A percentile compares a stretch with the other conserved stretches of the same genome.
These are phyloP conservation scores for Crepidotus variabilis DNA, from an alignment of 768 basidiomycete genomes.

Conservation along the genomic window DNA sequence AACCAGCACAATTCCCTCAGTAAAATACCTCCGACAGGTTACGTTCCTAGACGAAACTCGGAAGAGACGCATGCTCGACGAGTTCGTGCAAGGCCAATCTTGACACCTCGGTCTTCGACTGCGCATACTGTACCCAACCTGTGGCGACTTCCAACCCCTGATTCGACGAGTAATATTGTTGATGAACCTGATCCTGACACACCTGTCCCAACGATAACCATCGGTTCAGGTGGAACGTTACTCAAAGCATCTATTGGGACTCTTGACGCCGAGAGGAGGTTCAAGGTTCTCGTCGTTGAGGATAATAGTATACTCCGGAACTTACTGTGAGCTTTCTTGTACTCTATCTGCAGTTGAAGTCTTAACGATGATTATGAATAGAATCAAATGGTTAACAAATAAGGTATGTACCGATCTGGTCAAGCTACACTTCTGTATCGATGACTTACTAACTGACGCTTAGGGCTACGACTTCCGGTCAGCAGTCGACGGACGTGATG, in stretches of 20 bases:
- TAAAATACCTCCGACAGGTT: not conserved
- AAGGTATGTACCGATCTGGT: constrained; percentile 33
- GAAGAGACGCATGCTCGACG: constrained; percentile 34
- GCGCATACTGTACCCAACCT: constrained; percentile 35
- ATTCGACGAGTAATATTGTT: constrained; percentile 30
- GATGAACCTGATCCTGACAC: constrained; percentile 22
- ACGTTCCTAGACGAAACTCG: constrained; percentile 31
- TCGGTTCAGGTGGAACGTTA: constrained; percentile 63
- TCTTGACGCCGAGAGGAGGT: constrained; percentile 38
- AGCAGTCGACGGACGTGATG: constrained; percentile 82
- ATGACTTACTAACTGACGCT: not conserved
- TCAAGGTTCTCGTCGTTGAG: constrained; percentile 81
- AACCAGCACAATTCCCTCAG: not conserved
- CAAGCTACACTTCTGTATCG: constrained; percentile 11
- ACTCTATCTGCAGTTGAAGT: not conserved
- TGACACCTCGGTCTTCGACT: constrained; percentile 52
- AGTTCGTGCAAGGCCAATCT: constrained; percentile 37
- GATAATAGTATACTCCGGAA: constrained; percentile 85
- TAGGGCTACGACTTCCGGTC: constrained; percentile 73
- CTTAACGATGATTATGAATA: constrained; percentile 9
- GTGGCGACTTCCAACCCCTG: constrained; percentile 28
- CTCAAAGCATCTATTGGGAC: constrained; percentile 63
- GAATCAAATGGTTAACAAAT: constrained; percentile 64
- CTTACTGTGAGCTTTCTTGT: constrained; percentile 56
- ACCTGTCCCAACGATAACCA: constrained; percentile 41